Evolutionary conservation across 805 yeast species (phyloP), one percentile per base, ranked within the genome.

Genomic region (Jamesozyma rosinii): DNA sequence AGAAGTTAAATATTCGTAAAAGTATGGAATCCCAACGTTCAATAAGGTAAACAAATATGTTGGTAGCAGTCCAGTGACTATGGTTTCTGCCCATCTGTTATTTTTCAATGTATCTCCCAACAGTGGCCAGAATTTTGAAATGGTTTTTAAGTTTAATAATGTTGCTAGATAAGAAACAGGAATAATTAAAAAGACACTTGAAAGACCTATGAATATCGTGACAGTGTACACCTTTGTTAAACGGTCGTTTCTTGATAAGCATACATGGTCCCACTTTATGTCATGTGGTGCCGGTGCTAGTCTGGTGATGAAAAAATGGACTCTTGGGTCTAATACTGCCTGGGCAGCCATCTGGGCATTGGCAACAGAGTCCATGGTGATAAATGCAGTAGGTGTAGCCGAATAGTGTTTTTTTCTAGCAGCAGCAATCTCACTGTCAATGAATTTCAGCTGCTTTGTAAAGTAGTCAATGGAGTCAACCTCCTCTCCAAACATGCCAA

Each of bases 241-340:
- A 45, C 96, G 69, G 52, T 85, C 89, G 43, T 69, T 71, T 43
- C 95, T 71, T 0, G 94, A 79, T 55, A 89, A 67, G 52, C 94
- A 89, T 30, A 87, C 76, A 56, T 89, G 87, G 44, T 79, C 83
- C 98, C 98, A 90, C 34, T 86, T 79, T 20, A 90, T 83, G 59
- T 90, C 98, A 55, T 83, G 90, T 3, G 97, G 97, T 1, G 97
- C 95, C 0, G 97, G 97, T 0, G 97, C 97, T 44, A 88, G 66
- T 34, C 75, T 70, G 3, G 95, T 83, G 30, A 89, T 84, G 42
- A 92, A 67, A 45, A 79, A 84, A 57, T 84, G 81, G 6, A 92
- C 87, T 44, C 84, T 75, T 0, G 97, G 97, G 58, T 89, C 96
- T 45, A 92, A 62, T 0, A 90, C 89, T 0, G 97, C 92, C 61